Evolutionary conservation across 768 basidiomycete genomes (phyloP).

Genomic region (Macrolepiota albuminosa): DNA sequence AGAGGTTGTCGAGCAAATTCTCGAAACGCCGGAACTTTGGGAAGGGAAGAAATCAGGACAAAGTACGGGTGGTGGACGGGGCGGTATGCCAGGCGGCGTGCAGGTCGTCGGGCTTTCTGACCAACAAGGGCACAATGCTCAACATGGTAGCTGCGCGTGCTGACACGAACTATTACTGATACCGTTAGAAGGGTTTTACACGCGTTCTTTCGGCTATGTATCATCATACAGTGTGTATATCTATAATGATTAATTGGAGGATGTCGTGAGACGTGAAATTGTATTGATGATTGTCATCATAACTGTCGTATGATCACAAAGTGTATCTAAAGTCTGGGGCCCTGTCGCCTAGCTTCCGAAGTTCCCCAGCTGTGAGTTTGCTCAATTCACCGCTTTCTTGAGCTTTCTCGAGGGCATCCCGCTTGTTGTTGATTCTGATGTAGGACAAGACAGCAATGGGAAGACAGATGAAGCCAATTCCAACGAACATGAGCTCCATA

Average conservation of each 20-base stretch:
- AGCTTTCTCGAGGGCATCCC: slow-evolving; percentile 35
- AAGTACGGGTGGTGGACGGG: slow-evolving; percentile 34
- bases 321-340: slow-evolving; percentile 63
- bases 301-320: slow-evolving; percentile 12
- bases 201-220: background rate
- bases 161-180: slow-evolving; percentile 7
- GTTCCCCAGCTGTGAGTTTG: slow-evolving; percentile 30
- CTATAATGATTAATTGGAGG: background rate
- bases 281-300: background rate
- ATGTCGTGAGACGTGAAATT: background rate
- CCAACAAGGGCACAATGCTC: slow-evolving; percentile 7
- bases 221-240: background rate
- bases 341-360: slow-evolving; percentile 48
- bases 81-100: slow-evolving; percentile 48
- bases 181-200: background rate
- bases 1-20: slow-evolving; percentile 75
- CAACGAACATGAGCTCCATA: slow-evolving; percentile 63
- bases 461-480: slow-evolving; percentile 52
- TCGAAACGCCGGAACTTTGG: slow-evolving; percentile 85
- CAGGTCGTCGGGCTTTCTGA: slow-evolving; percentile 38
- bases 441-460: slow-evolving; percentile 48
- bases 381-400: slow-evolving; percentile 27
- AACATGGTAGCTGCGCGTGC: slow-evolving; percentile 26
- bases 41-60: slow-evolving; percentile 27
- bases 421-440: slow-evolving; percentile 47